Evolutionary conservation across 768 basidiomycete species (phyloP).

Genomic region (Boletus patriciae): DNA sequence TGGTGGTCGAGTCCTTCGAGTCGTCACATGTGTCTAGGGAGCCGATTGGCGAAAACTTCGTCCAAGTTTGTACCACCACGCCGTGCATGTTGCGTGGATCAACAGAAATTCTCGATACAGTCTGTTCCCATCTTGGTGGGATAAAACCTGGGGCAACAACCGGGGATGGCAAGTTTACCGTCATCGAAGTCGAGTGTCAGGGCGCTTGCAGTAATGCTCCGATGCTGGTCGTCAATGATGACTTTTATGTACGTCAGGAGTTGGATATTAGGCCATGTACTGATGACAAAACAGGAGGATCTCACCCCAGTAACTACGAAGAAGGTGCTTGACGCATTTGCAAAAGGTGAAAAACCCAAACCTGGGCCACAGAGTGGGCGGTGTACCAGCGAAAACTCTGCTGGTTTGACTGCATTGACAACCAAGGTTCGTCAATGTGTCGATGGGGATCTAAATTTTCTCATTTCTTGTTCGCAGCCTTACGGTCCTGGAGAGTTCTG

Average conservation of each 20-base stretch:
- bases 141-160: conserved; percentile 92
- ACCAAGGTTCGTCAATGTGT: conserved; percentile 53
- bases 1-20: not conserved
- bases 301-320: conserved; percentile 74
- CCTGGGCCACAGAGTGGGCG: conserved; percentile 92
- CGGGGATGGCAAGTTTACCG: conserved; percentile 92
- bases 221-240: conserved; percentile 94
- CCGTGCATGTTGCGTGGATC: conserved; percentile 96
- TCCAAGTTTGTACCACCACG: conserved; percentile 98
- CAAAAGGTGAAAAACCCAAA: conserved; percentile 82
- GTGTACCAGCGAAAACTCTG: conserved; percentile 89
- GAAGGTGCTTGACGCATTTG: conserved; percentile 76
- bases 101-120: conserved; percentile 84
- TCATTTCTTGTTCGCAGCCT: conserved; percentile 51
- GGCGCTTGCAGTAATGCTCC: conserved; percentile 98
- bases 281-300: conserved; percentile 62
- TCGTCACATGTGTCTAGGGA: conserved; percentile 50
- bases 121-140: conserved; percentile 77
- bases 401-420: conserved; percentile 78
- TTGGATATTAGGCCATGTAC: not conserved
- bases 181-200: conserved; percentile 97
- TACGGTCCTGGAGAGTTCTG: conserved; percentile 94
- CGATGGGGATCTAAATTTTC: not conserved
- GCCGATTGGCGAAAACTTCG: conserved; percentile 90
- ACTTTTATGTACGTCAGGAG: conserved; percentile 78